phyloP scores from a whole-genome alignment of 371 early-diverging fungal genomes.

The Mucor velutinosus region DNA sequence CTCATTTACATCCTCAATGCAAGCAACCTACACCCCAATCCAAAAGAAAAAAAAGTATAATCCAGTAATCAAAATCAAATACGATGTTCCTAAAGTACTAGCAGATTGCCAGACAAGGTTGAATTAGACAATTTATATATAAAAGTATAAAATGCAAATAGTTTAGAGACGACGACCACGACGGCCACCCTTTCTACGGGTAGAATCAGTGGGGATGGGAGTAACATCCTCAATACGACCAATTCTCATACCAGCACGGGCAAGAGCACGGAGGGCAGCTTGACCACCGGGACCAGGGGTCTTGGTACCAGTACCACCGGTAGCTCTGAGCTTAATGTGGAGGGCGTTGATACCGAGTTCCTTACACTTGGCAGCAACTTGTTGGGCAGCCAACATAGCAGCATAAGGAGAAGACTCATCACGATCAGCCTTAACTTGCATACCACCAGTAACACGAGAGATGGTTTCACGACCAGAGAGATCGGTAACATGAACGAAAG shows the following conservation, averaged over 20 bases:
- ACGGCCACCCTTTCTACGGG: constrained; percentile 99
- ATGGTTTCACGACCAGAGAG: constrained; percentile 99
- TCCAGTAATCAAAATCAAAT: not conserved
- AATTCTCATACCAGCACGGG: constrained; percentile 98
- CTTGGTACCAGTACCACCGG: constrained; percentile 99
- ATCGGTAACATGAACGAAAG: constrained; percentile 99
- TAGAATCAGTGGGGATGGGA: constrained; percentile 99
- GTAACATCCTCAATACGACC: constrained; percentile 99
- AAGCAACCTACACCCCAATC: too few relatives aligned
- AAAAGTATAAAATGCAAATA: not conserved
- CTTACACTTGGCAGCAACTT: constrained; percentile 98
- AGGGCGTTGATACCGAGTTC: constrained; percentile 99
- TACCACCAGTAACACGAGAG: constrained; percentile 99
- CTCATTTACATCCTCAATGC: too few relatives aligned
- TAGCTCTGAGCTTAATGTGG: constrained; percentile 99
- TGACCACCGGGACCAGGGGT: constrained; percentile 99
- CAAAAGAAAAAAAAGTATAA: not conserved
- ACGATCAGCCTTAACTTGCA: constrained; percentile 99
- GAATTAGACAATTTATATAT: not conserved
- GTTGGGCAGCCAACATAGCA: constrained; percentile 99
- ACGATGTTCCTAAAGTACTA: not conserved
- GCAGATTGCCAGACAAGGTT: not conserved
- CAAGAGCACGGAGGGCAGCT: constrained; percentile 99
- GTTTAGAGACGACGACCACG: constrained; percentile 99
- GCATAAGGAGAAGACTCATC: constrained; percentile 99